phyloP scores from a whole-genome alignment of 495 filamentous ascomycete species.

The Penicillium lividum region DNA sequence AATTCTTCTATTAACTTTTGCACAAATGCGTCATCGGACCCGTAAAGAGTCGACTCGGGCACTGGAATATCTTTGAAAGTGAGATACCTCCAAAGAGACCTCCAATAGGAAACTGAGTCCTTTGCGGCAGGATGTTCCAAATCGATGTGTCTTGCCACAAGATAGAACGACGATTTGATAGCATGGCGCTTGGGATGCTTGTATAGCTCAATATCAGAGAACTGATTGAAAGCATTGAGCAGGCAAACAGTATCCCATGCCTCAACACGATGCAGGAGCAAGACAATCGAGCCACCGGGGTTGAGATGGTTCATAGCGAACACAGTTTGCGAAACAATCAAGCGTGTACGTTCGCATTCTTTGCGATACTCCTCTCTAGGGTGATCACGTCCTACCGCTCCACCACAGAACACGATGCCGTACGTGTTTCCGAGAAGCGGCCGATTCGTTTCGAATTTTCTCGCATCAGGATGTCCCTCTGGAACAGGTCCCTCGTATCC shows the following conservation, averaged over 20 bases:
- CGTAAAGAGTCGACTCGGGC: not conserved
- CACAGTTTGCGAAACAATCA: constrained; percentile 3
- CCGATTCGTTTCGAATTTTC: not conserved
- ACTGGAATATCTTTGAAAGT: constrained; percentile 2
- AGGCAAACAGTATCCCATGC: constrained; percentile 7
- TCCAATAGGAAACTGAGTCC: constrained; percentile 2
- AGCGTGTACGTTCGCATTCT: not conserved
- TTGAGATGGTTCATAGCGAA: constrained; percentile 7
- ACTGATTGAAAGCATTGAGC: constrained; percentile 7
- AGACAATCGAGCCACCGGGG: not conserved
- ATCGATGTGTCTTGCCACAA: constrained; percentile 2
- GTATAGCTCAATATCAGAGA: constrained; percentile 1
- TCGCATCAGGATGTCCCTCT: constrained; percentile 1
- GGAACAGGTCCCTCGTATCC: constrained; percentile 1
- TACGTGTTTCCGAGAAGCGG: not conserved
- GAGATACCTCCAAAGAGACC: constrained; percentile 1
- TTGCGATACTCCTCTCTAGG: not conserved
- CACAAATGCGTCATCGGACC: not conserved
- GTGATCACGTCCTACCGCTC: not conserved
- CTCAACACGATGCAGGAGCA: constrained; percentile 3
- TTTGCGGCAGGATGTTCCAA: constrained; percentile 1
- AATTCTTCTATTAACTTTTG: not conserved
- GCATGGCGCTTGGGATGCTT: constrained; percentile 6
- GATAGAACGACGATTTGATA: constrained; percentile 9
- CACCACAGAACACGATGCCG: not conserved